These are phyloP conservation scores for Candida sp. DNA, from an alignment of 1,139 yeast genomes.

Conservation along the genomic window DNA sequence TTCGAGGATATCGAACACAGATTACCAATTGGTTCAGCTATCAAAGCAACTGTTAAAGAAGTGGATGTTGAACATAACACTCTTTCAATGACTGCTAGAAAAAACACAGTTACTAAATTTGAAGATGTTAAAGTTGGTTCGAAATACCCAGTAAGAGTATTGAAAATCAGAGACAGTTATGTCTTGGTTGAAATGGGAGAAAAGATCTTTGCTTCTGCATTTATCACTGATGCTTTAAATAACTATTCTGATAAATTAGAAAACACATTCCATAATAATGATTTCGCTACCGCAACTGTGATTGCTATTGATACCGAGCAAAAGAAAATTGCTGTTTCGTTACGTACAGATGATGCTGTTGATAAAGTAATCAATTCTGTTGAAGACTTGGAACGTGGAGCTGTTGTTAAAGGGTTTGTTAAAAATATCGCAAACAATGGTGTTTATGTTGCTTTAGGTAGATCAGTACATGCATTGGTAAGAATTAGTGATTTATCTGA, in stretches of 20 bases:
- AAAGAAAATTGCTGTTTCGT: constrained; percentile 60
- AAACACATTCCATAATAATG: constrained; percentile 52
- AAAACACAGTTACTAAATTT: constrained; percentile 33
- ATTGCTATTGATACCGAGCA: constrained; percentile 52
- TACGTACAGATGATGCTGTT: constrained; percentile 51
- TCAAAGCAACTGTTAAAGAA: constrained; percentile 55
- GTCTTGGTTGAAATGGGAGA: constrained; percentile 68
- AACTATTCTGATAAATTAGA: constrained; percentile 59
- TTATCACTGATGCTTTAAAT: constrained; percentile 74
- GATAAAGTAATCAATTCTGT: constrained; percentile 50
- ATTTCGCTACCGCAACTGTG: constrained; percentile 61
- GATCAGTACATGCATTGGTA: constrained; percentile 73
- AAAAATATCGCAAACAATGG: constrained; percentile 77
- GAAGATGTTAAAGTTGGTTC: constrained; percentile 58
- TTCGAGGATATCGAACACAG: constrained; percentile 50
- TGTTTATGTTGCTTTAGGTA: constrained; percentile 73
- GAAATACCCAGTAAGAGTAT: constrained; percentile 61
- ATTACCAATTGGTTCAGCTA: constrained; percentile 70
- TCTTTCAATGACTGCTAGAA: constrained; percentile 51
- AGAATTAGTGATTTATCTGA: constrained; percentile 83
- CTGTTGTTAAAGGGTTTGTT: constrained; percentile 74
- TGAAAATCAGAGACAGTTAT: constrained; percentile 58
- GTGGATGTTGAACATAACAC: constrained; percentile 52
- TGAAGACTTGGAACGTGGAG: constrained; percentile 65
- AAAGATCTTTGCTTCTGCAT: constrained; percentile 61